Conservation (phyloP, 495 filamentous ascomycete species). For the Penicillium simplicissimum region DNA sequence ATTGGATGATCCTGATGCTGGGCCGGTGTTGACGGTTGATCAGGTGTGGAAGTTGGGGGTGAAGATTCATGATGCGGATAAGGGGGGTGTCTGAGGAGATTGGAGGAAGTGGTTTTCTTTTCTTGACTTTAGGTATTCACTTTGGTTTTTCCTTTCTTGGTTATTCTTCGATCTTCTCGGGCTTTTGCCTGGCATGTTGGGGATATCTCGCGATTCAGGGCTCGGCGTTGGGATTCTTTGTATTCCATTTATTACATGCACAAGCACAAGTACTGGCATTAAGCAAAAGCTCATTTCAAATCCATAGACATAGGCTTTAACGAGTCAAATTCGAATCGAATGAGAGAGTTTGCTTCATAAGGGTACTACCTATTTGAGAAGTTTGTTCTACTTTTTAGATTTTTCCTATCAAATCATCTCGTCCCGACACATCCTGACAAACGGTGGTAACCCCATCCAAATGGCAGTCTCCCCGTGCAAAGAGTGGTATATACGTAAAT, state of each 20-base stretch:
- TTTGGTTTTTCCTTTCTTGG: background rate
- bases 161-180: background rate
- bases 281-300: background rate
- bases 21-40: constrained; percentile 58
- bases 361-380: no score
- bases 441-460: background rate
- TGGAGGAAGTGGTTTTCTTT: constrained; percentile 5
- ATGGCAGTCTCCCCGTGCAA: background rate
- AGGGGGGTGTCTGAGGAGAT: constrained; percentile 16
- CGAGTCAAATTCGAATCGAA: background rate
- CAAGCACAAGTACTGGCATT: background rate
- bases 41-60: constrained; percentile 80
- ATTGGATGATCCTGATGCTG: constrained; percentile 42
- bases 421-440: background rate
- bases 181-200: background rate
- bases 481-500: constrained; percentile 6
- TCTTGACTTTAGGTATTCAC: constrained; percentile 8
- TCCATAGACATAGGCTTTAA: background rate
- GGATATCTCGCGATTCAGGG: background rate
- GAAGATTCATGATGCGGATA: constrained; percentile 45
- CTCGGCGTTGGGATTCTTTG: constrained; percentile 2
- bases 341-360: background rate
- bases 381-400: no score
- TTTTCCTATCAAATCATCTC: background rate
- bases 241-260: background rate